Evolutionary conservation across 192 early-diverging fungal species (phyloP).

Genomic region (Allomyces macrogynus): DNA sequence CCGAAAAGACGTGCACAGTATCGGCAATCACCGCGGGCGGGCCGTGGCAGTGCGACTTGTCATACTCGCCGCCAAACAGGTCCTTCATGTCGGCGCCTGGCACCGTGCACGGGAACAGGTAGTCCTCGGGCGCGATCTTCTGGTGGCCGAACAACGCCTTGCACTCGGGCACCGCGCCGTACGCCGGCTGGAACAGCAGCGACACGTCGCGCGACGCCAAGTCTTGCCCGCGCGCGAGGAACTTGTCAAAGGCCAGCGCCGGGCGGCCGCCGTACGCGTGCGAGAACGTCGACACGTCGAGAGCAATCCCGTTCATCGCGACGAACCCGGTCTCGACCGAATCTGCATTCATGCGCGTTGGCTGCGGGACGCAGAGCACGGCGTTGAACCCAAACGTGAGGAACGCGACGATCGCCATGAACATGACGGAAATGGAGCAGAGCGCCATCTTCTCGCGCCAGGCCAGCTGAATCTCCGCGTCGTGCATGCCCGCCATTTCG

Average conservation of each 20-base stretch:
- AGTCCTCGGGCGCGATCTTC: not conserved
- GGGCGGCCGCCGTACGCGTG: not conserved
- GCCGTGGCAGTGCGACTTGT: not conserved
- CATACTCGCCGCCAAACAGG: not conserved
- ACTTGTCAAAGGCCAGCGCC: not conserved
- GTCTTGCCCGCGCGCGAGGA: not conserved
- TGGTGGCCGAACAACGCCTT: not conserved
- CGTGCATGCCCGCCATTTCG: no score
- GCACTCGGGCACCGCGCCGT: not conserved
- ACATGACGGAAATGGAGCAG: not conserved
- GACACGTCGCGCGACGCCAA: not conserved
- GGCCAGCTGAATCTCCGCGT: no score
- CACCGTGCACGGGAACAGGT: not conserved
- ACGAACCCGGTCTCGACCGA: slow-evolving; percentile 10
- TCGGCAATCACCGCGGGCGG: not conserved
- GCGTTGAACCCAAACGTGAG: slow-evolving; percentile 1
- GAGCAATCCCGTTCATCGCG: not conserved
- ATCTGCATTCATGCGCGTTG: not conserved
- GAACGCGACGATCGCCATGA: not conserved
- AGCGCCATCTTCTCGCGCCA: no score
- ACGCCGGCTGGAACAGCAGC: slow-evolving; percentile 39
- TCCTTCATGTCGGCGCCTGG: not conserved
- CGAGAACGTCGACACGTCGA: not conserved
- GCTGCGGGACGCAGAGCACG: slow-evolving; percentile 4
- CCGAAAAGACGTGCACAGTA: not conserved